These are phyloP conservation scores for Eucalyptus sp. DNA, from an alignment of 345 rosid species.

Conservation along the genomic window DNA sequence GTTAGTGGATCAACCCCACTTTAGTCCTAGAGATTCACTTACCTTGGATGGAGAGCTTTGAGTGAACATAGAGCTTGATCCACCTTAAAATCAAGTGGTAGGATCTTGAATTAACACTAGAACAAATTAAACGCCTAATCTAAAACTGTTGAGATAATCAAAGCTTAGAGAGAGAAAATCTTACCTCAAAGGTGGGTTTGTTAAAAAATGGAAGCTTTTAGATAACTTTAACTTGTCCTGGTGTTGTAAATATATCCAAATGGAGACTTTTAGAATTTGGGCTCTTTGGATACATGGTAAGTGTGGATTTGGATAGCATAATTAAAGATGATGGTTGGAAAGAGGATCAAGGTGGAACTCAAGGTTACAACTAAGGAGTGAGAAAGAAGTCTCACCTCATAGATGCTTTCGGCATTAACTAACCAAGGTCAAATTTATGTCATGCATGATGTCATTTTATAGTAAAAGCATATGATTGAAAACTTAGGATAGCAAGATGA, in stretches of 20 bases:
- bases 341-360: not conserved
- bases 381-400: not conserved
- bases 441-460: not conserved
- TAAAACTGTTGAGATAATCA: not conserved
- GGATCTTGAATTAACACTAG: not conserved
- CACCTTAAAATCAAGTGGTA: not conserved
- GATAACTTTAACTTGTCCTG: not conserved
- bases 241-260: not conserved
- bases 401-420: not conserved
- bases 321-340: not conserved
- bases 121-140: not conserved
- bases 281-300: not conserved
- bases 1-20: not conserved
- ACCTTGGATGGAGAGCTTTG: not conserved
- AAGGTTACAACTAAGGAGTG: not conserved
- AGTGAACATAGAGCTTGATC: not conserved
- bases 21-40: not conserved
- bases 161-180: not conserved
- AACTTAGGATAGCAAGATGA: not conserved
- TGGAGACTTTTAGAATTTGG: not conserved
- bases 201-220: not conserved
- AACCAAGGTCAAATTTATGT: not conserved
- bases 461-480: not conserved
- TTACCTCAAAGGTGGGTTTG: not conserved
- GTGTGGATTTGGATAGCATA: not conserved